Evolutionary conservation across 805 yeast genomes (phyloP).

Genomic region (Lipomyces orientalis): DNA sequence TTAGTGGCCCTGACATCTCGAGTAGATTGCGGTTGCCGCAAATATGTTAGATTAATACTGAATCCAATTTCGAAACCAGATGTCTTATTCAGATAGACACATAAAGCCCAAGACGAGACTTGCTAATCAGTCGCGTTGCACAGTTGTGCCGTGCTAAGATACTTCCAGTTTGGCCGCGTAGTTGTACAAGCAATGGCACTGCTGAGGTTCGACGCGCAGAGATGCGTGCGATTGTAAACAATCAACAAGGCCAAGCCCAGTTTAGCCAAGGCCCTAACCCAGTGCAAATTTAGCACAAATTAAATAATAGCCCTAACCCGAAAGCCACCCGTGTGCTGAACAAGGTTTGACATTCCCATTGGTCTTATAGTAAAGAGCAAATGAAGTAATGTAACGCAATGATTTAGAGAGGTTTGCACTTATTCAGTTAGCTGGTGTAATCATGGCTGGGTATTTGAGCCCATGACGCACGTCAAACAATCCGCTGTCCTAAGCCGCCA

Average conservation of each 20-base stretch:
- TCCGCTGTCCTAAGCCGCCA: no score
- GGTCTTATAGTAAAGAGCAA: no score
- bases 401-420: no score
- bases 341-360: not conserved
- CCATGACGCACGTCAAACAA: no score
- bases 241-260: not conserved
- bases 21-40: not conserved
- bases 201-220: not conserved
- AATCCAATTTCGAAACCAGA: not conserved
- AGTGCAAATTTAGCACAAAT: no score
- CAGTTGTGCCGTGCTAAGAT: not conserved
- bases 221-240: not conserved
- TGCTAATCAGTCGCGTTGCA: not conserved
- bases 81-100: not conserved
- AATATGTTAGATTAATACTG: not conserved
- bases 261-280: not conserved
- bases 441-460: no score
- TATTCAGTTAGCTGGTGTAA: not conserved
- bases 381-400: not conserved
- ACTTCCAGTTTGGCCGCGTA: not conserved
- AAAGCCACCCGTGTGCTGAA: no score
- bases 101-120: not conserved
- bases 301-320: no score
- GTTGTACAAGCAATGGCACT: not conserved
- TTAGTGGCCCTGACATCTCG: slow-evolving; percentile 31